These are phyloP conservation scores for Mikania micrantha DNA, from an alignment of 129 eudicot genomes.

Conservation along the genomic window DNA sequence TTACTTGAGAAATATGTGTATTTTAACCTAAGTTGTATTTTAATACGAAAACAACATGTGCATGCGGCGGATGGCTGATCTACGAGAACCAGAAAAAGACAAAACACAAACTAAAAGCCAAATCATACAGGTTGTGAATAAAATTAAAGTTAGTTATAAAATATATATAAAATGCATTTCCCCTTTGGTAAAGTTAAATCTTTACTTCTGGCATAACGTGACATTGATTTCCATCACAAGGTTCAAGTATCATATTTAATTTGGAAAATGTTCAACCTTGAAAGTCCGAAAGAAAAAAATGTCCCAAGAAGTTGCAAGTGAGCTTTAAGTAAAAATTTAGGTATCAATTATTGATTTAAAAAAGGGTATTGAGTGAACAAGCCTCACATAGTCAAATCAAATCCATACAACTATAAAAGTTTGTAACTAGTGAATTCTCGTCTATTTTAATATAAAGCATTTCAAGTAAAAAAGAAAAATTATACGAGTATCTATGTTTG, in stretches of 20 bases:
- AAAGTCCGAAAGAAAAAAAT: neutral
- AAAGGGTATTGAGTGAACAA: neutral
- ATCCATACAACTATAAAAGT: neutral
- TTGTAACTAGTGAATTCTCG: too few relatives aligned
- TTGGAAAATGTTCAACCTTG: neutral
- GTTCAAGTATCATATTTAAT: neutral
- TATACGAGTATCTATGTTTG: too few relatives aligned
- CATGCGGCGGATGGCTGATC: too few relatives aligned
- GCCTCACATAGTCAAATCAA: neutral
- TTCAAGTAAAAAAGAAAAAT: too few relatives aligned
- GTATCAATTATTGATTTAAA: neutral
- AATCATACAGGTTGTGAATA: neutral
- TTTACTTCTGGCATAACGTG: neutral
- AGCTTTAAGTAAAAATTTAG: neutral
- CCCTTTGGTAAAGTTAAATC: neutral
- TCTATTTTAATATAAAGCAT: too few relatives aligned
- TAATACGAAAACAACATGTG: too few relatives aligned
- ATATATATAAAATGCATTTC: neutral
- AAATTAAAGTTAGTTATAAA: neutral
- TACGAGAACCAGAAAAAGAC: too few relatives aligned
- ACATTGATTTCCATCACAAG: neutral
- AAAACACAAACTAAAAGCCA: slow-evolving; percentile 8
- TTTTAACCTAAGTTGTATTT: too few relatives aligned
- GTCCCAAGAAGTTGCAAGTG: neutral
- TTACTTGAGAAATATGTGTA: too few relatives aligned